Evolutionary conservation across 257 asterid species (phyloP).

Genomic region (Solanum lycopersicoides): DNA sequence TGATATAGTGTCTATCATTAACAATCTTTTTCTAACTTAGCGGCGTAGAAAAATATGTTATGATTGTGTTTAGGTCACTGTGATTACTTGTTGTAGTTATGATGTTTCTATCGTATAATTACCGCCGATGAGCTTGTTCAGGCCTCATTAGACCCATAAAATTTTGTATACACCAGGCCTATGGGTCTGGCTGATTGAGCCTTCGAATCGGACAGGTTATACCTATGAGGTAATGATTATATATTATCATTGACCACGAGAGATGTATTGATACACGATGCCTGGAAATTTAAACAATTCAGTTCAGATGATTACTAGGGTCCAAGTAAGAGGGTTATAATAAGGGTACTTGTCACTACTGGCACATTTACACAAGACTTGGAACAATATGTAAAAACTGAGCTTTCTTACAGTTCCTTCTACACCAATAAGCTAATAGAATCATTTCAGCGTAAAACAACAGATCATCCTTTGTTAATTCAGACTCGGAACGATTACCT

Average conservation of each 20-base stretch:
- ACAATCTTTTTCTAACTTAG: not conserved
- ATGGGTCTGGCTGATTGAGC: not conserved
- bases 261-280: not conserved
- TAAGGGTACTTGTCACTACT: too few species aligned
- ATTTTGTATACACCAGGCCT: not conserved
- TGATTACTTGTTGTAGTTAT: not conserved
- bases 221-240: not conserved
- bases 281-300: not conserved
- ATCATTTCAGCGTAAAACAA: not conserved
- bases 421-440: not conserved
- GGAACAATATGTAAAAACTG: not conserved
- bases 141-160: not conserved
- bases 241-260: not conserved
- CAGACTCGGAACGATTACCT: not conserved
- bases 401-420: not conserved
- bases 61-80: not conserved
- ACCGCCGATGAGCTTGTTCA: not conserved
- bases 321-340: not conserved
- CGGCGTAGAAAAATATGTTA: not conserved
- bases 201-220: not conserved
- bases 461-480: not conserved
- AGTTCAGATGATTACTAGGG: not conserved
- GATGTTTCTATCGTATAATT: not conserved
- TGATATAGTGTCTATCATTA: not conserved
- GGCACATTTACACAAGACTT: not conserved